phyloP scores from a whole-genome alignment of 2,329 filamentous ascomycete species.

The Orbilia oligospora region DNA sequence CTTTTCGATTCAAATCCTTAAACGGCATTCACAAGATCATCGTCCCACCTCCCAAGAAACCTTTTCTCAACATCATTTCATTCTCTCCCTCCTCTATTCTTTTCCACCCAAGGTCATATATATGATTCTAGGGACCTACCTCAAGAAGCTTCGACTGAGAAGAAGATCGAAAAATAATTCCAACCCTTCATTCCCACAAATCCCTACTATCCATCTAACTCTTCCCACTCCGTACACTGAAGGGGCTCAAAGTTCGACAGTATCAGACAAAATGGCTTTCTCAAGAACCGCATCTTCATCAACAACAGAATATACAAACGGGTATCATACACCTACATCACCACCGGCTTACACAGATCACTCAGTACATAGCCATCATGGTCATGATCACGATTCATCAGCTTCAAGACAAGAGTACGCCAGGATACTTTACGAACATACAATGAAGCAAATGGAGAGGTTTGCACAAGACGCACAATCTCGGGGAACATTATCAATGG shows the following conservation, averaged over 20 bases:
- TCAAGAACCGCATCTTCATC: conserved; percentile 51
- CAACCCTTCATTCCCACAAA: conserved; percentile 16
- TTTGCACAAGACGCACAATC: conserved; percentile 52
- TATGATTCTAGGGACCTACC: conserved; percentile 46
- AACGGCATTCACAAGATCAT: conserved; percentile 16
- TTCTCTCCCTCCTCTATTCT: background rate
- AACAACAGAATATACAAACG: conserved; percentile 52
- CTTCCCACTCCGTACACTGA: conserved; percentile 15
- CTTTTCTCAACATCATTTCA: conserved; percentile 11
- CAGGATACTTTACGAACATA: conserved; percentile 58
- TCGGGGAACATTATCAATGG: conserved; percentile 47
- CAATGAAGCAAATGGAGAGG: conserved; percentile 60
- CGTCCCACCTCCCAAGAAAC: background rate
- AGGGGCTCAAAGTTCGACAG: conserved; percentile 10
- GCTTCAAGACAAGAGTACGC: conserved; percentile 55
- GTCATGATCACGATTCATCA: conserved; percentile 15
- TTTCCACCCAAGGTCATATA: conserved; percentile 32
- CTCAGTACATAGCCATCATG: conserved; percentile 8
- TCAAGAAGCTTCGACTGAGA: conserved; percentile 39
- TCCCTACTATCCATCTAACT: conserved; percentile 30
- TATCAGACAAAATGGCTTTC: conserved; percentile 42
- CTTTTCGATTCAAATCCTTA: background rate
- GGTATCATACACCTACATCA: conserved; percentile 46
- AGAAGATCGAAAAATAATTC: conserved; percentile 7
- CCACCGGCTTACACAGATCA: conserved; percentile 39